phyloP scores from a whole-genome alignment of 2,329 filamentous ascomycete genomes.

The Diaporthe sp. region DNA sequence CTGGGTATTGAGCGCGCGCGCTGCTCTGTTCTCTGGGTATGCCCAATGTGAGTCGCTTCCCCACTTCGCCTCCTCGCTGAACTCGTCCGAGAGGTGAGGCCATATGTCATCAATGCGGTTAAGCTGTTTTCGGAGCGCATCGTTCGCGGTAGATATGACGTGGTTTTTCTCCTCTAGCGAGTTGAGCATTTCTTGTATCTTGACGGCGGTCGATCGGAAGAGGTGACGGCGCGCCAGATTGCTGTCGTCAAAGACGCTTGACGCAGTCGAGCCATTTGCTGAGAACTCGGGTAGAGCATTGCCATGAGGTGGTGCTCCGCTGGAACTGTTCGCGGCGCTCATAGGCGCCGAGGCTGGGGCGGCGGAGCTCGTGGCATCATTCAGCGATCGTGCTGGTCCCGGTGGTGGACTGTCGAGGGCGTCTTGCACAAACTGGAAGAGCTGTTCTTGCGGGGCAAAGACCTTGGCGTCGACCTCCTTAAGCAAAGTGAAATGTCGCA shows the following conservation, averaged over 20 bases:
- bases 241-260: constrained; percentile 65
- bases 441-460: constrained; percentile 85
- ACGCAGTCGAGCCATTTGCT: constrained; percentile 59
- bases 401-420: constrained; percentile 68
- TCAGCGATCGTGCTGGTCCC: constrained; percentile 57
- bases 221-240: constrained; percentile 79
- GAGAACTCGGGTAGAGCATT: constrained; percentile 55
- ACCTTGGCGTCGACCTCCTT: constrained; percentile 99
- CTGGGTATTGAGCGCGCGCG: constrained; percentile 70
- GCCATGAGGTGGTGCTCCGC: constrained; percentile 54
- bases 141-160: constrained; percentile 92
- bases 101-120: constrained; percentile 88
- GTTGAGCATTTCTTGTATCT: constrained; percentile 87
- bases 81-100: constrained; percentile 87
- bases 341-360: constrained; percentile 61
- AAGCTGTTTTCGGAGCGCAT: constrained; percentile 88
- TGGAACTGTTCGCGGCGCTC: constrained; percentile 65
- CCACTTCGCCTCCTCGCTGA: constrained; percentile 94
- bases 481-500: constrained; percentile 93
- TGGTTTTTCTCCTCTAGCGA: constrained; percentile 98
- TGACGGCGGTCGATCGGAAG: constrained; percentile 82
- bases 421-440: constrained; percentile 81
- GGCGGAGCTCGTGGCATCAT: constrained; percentile 59
- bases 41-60: constrained; percentile 96
- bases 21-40: constrained; percentile 86